Percentiles rank a stretch among this genome's conserved stretches.
Conservation (phyloP, 441 rosid species). For the Manihot esculenta region DNA sequence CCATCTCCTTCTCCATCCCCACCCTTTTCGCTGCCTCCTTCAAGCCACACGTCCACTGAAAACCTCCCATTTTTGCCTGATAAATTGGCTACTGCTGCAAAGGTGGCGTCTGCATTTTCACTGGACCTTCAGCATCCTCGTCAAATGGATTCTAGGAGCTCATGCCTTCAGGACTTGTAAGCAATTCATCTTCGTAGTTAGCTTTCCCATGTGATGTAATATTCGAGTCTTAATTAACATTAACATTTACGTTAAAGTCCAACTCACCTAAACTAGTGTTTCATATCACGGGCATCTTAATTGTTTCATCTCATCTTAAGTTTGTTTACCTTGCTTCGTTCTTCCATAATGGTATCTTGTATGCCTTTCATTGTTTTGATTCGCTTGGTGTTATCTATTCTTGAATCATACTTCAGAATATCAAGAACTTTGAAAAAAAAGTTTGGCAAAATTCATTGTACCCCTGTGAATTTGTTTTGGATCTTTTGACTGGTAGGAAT, state of each 20-base stretch:
- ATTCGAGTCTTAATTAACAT: not conserved
- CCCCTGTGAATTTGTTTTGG: not conserved
- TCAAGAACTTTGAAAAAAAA: no score
- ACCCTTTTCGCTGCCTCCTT: slow-evolving; percentile 36
- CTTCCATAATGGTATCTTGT: not conserved
- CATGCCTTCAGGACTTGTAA: slow-evolving; percentile 60
- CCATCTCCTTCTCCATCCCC: slow-evolving; percentile 56
- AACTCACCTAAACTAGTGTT: no score
- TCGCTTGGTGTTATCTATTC: not conserved
- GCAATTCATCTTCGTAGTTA: slow-evolving; percentile 4
- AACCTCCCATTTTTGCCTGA: slow-evolving; percentile 44
- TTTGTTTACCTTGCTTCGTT: not conserved
- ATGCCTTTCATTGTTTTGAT: not conserved
- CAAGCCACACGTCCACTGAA: slow-evolving; percentile 37
- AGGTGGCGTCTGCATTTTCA: slow-evolving; percentile 41
- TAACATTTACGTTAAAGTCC: no score
- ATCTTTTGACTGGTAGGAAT: slow-evolving; percentile 19
- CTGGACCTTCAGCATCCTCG: slow-evolving; percentile 33
- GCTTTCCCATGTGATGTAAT: not conserved
- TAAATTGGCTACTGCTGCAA: slow-evolving; percentile 15
- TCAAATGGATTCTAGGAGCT: slow-evolving; percentile 27
- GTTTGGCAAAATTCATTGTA: not conserved
- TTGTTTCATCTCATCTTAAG: no score
- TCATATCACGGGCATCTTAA: no score
- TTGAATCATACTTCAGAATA: no score